Conservation (phyloP, 345 rosid species). For the Pistacia atlantica region DNA sequence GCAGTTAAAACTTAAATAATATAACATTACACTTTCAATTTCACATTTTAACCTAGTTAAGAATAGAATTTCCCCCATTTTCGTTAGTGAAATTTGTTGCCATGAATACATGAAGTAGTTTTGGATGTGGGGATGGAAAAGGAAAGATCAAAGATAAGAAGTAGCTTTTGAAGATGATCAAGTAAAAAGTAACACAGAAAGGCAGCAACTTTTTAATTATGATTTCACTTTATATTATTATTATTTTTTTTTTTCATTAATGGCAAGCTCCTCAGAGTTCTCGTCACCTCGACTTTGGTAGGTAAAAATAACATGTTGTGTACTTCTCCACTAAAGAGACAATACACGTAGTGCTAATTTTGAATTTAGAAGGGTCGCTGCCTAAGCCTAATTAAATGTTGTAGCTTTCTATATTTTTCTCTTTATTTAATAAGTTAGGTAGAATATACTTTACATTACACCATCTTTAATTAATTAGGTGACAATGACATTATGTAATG, state of each 20-base stretch:
- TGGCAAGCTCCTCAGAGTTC: background rate
- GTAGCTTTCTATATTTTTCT: background rate
- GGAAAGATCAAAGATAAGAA: background rate
- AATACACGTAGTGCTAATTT: background rate
- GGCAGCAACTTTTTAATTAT: background rate
- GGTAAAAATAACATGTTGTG: background rate
- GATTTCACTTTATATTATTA: background rate
- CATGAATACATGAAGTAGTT: background rate
- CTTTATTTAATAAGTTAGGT: background rate
- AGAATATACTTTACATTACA: constrained; percentile 6
- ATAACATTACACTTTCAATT: too few species aligned
- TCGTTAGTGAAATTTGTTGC: background rate
- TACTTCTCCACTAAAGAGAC: background rate
- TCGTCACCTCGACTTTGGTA: background rate
- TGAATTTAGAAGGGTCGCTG: background rate
- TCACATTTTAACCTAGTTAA: too few species aligned
- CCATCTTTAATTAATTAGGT: background rate
- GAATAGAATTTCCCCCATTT: too few species aligned
- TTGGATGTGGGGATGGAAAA: background rate
- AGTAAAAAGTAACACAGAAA: background rate
- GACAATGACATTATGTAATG: background rate
- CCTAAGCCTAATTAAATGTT: background rate
- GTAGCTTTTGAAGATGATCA: background rate
- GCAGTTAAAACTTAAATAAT: too few species aligned
- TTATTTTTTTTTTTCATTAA: background rate